A percentile compares a stretch with the other conserved stretches of the same genome.
These are phyloP conservation scores for Leccinum rimulosum DNA, from an alignment of 768 basidiomycete species.

Conservation along the genomic window DNA sequence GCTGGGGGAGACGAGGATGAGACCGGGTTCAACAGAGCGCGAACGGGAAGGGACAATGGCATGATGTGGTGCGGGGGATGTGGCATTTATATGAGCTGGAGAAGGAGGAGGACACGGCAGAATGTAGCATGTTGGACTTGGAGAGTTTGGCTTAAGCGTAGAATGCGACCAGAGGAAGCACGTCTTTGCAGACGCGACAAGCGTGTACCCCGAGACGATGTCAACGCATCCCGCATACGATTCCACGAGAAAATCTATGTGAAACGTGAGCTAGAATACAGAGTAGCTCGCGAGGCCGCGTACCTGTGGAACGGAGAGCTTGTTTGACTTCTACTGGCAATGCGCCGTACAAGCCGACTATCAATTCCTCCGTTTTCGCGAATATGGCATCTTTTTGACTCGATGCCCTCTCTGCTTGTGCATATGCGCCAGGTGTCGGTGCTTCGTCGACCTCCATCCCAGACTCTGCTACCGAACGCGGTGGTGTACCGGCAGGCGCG, in stretches of 20 bases:
- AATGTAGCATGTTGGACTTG: constrained; percentile 74
- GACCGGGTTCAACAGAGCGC: constrained; percentile 66
- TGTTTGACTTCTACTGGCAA: constrained; percentile 75
- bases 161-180: constrained; percentile 86
- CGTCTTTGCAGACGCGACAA: constrained; percentile 67
- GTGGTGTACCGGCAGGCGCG: constrained; percentile 19
- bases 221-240: constrained; percentile 72
- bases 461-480: constrained; percentile 40
- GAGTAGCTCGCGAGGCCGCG: constrained; percentile 1
- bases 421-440: constrained; percentile 38
- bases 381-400: constrained; percentile 43
- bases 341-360: constrained; percentile 63
- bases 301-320: constrained; percentile 65
- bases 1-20: constrained; percentile 69
- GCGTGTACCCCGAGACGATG: constrained; percentile 66
- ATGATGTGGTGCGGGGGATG: constrained; percentile 49
- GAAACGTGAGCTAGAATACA: not conserved
- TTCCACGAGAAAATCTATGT: constrained; percentile 68
- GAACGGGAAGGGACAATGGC: constrained; percentile 63
- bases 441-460: constrained; percentile 70
- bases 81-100: constrained; percentile 40
- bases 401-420: constrained; percentile 36
- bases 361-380: constrained; percentile 71
- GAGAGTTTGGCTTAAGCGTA: constrained; percentile 58
- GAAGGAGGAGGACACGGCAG: constrained; percentile 63